phyloP scores from a whole-genome alignment of 2,329 filamentous ascomycete species.

The Daldinia sp. region DNA sequence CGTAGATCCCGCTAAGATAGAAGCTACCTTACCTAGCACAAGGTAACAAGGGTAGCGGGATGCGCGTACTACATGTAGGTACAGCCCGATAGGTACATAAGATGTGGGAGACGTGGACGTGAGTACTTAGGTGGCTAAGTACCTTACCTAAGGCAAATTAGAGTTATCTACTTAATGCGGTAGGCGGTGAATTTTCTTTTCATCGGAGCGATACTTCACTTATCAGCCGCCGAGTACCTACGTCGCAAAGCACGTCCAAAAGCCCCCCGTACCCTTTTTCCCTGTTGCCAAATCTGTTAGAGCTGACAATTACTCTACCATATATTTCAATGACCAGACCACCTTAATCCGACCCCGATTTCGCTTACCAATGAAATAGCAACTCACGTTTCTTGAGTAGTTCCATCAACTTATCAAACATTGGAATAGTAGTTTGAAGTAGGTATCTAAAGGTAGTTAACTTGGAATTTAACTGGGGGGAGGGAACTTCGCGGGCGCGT shows the following conservation, averaged over 20 bases:
- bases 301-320: background rate
- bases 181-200: slow-evolving; percentile 40
- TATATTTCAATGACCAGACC: background rate
- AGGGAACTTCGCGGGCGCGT: background rate
- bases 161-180: slow-evolving; percentile 25
- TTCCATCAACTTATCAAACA: background rate
- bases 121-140: slow-evolving; percentile 4
- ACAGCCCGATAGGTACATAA: background rate
- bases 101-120: background rate
- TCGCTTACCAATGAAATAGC: background rate
- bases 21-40: slow-evolving; percentile 14
- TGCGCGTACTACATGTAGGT: slow-evolving; percentile 5
- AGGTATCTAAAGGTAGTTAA: background rate
- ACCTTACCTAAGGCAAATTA: background rate
- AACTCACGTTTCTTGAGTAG: slow-evolving; percentile 1
- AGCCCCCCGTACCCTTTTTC: slow-evolving; percentile 12
- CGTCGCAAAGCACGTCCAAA: slow-evolving; percentile 28
- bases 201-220: slow-evolving; percentile 21
- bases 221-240: slow-evolving; percentile 31
- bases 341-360: background rate
- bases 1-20: slow-evolving; percentile 41
- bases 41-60: slow-evolving; percentile 14
- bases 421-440: background rate
- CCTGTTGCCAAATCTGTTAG: slow-evolving; percentile 12
- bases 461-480: background rate